phyloP scores from a whole-genome alignment of 352 stramenopile species.

The Phytopythium ostracodes region DNA sequence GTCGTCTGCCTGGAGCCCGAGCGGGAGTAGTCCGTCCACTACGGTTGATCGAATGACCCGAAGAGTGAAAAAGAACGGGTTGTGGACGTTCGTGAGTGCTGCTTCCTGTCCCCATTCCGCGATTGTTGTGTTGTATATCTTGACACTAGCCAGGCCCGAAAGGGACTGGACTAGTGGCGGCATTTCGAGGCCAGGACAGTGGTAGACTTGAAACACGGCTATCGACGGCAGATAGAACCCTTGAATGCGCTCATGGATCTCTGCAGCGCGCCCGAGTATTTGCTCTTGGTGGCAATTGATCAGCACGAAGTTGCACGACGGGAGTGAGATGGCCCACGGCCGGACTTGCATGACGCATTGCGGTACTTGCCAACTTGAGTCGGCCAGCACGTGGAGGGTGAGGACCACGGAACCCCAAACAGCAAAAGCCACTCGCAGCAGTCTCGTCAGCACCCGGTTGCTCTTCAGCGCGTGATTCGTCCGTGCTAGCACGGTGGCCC shows the following conservation, averaged over 20 bases:
- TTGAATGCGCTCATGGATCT: constrained; percentile 17
- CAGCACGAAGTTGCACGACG: constrained; percentile 22
- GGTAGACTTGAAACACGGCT: constrained; percentile 24
- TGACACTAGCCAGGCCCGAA: background rate
- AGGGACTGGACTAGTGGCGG: background rate
- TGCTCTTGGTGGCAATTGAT: constrained; percentile 15
- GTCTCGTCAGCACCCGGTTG: constrained; percentile 2
- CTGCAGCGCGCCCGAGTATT: constrained; percentile 5
- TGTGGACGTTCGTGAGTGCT: background rate
- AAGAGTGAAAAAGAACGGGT: background rate
- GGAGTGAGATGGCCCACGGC: constrained; percentile 19
- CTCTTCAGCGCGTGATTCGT: background rate
- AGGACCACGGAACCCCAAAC: constrained; percentile 17
- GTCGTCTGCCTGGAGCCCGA: background rate
- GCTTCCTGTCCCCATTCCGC: background rate
- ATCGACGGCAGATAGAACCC: constrained; percentile 20
- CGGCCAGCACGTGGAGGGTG: constrained; percentile 15
- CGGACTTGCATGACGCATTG: constrained; percentile 24
- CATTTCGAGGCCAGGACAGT: constrained; percentile 19
- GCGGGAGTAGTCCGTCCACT: background rate
- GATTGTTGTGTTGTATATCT: constrained; percentile 2
- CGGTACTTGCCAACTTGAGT: background rate
- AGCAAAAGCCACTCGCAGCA: constrained; percentile 15
- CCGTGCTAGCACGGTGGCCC: background rate
- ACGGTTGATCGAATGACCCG: background rate